A percentile compares a stretch with the other conserved stretches of the same genome.
Conservation (phyloP, 192 early-diverging fungal genomes). For the Entomortierella parvispora region DNA sequence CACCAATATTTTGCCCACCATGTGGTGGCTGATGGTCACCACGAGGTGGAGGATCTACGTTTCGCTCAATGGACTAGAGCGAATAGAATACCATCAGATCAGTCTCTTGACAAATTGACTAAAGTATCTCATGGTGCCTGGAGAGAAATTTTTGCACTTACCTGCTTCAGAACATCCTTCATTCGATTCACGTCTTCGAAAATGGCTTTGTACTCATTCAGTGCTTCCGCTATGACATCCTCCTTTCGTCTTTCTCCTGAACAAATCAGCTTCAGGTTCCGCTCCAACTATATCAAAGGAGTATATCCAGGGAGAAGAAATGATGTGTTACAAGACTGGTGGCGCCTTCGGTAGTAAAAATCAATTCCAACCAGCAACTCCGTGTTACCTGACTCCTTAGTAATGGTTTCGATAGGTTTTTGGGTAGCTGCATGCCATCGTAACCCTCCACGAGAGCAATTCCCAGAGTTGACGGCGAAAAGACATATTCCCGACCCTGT, state of each 20-base stretch:
- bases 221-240: slow-evolving; percentile 73
- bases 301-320: neutral
- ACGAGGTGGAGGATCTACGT: neutral
- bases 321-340: neutral
- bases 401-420: slow-evolving; percentile 89
- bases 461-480: slow-evolving; percentile 85
- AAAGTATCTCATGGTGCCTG: neutral
- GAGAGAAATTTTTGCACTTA: slow-evolving; percentile 30
- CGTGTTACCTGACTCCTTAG: slow-evolving; percentile 75
- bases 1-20: neutral
- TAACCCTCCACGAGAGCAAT: slow-evolving; percentile 89
- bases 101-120: neutral
- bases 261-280: slow-evolving; percentile 79
- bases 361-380: neutral
- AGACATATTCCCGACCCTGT: slow-evolving; percentile 54
- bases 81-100: slow-evolving; percentile 12
- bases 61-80: slow-evolving; percentile 2
- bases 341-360: neutral
- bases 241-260: slow-evolving; percentile 70
- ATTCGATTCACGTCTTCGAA: slow-evolving; percentile 64
- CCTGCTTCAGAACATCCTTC: slow-evolving; percentile 57
- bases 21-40: neutral
- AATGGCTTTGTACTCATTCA: slow-evolving; percentile 78
- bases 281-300: slow-evolving; percentile 85
- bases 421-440: slow-evolving; percentile 86